phyloP scores from a whole-genome alignment of 306 rosid genomes.

The Cicer bijugum region DNA sequence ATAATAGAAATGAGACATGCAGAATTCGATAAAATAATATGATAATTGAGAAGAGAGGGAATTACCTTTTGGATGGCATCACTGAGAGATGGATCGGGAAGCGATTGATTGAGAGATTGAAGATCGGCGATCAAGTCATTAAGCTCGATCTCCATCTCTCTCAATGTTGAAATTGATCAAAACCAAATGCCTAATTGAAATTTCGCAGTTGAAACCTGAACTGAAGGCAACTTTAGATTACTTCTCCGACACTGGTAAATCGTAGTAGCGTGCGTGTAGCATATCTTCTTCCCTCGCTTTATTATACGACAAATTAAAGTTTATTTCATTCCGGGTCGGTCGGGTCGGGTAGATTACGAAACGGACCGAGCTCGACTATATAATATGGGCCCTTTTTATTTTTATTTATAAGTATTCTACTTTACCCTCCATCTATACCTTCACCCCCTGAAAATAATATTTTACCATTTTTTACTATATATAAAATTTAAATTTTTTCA shows the following conservation, averaged over 20 bases:
- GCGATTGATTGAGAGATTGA: constrained; percentile 72
- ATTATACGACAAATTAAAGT: not conserved
- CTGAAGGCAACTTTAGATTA: not conserved
- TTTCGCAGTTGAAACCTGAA: constrained; percentile 1
- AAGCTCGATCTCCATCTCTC: constrained; percentile 73
- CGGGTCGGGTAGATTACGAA: too few relatives aligned
- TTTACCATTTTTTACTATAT: too few relatives aligned
- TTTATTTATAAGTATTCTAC: too few relatives aligned
- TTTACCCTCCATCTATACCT: too few relatives aligned
- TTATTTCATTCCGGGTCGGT: not conserved
- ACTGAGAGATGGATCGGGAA: constrained; percentile 65
- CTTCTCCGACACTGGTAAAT: not conserved
- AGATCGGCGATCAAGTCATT: constrained; percentile 69
- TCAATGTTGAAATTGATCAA: not conserved
- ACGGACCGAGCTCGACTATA: not conserved
- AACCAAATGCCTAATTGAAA: constrained; percentile 11
- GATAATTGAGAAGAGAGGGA: not conserved
- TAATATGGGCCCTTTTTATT: not conserved
- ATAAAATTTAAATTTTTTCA: too few relatives aligned
- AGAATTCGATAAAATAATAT: not conserved
- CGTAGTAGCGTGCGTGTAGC: not conserved
- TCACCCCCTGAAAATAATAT: too few relatives aligned
- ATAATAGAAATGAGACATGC: not conserved
- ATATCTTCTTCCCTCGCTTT: not conserved
- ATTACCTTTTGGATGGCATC: constrained; percentile 66